These are phyloP conservation scores for Evernia prunastri DNA, from an alignment of 495 filamentous ascomycete species.

Conservation along the genomic window DNA sequence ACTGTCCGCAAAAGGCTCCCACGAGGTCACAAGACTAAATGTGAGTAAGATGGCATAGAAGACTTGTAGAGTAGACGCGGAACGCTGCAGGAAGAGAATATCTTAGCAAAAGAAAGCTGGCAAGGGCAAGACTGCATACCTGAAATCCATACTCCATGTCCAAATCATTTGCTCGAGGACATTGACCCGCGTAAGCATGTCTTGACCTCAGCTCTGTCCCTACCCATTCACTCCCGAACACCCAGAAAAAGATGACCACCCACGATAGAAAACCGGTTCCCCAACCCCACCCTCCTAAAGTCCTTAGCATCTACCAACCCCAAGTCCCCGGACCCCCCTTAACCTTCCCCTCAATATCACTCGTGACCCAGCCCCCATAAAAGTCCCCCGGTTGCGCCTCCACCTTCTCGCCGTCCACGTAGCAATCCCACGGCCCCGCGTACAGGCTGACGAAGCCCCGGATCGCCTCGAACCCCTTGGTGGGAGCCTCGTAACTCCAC, in stretches of 20 bases:
- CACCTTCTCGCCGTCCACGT: constrained; percentile 53
- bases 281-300: background rate
- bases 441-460: constrained; percentile 49
- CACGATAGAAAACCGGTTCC: background rate
- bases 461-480: constrained; percentile 40
- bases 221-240: background rate
- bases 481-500: constrained; percentile 50
- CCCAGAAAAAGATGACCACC: background rate
- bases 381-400: constrained; percentile 52
- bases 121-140: background rate
- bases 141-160: no score
- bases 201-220: background rate
- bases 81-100: background rate
- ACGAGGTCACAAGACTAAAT: background rate
- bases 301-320: background rate
- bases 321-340: constrained; percentile 42
- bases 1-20: background rate
- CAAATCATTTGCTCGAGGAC: no score
- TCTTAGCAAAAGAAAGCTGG: background rate
- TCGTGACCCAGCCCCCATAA: constrained; percentile 54
- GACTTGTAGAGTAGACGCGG: background rate
- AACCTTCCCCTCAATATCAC: constrained; percentile 48
- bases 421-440: constrained; percentile 53
- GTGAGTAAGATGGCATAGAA: no score
- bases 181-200: no score